Evolutionary conservation across 495 filamentous ascomycete species (phyloP), one percentile per base, ranked within the genome.

Genomic region (Evernia prunastri): DNA sequence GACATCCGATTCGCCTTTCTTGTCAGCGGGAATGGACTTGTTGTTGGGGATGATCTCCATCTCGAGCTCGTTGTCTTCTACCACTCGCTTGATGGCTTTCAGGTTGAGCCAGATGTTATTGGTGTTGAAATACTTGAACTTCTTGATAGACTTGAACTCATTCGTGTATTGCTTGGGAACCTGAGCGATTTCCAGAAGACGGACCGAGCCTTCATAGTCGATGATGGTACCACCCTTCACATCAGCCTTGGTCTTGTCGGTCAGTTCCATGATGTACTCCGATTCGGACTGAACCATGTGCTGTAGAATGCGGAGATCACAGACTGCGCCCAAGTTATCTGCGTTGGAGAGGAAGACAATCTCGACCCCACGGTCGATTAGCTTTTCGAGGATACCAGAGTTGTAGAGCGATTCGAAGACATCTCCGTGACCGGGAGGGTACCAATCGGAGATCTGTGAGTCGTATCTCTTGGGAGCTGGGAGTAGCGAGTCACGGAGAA

Each of bases 61-160:
- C 82, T 92, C 91, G 53, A 99, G 86, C 80, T 97, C 93, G 78
- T 96, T 90, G 80, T 96, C 89, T 83, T 99, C 92, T 3, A 99
- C 95, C 56, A 99, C 91, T 64, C 95, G 91, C 88, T 97, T 97
- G 82, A 99, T 88, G 67, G 94, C 94, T 73, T 90, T 86, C 70
- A 96, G 84, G 81, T 94, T 97, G 83, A 99, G 88, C 94, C 94
- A 99, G 80, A 99, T 96, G 85, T 99, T 99, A 89, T 99, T 99
- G 78, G 94, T 99, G 86, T 99, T 99, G 87, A 99, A 99, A 86
- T 99, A 99, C 83, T 96, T 97, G 88, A 99, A 99, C 84, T 99
- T 99, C 88, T 97, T 99, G 82, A 99, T 99, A 57, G 94, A 97
- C 87, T 99, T 99, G 90, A 99, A 99, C 80, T 99, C 94, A 80